Percentiles rank a stretch among this genome's conserved stretches.
These are phyloP conservation scores for Mortierella sp. DNA, from an alignment of 371 early-diverging fungal genomes.

Conservation along the genomic window DNA sequence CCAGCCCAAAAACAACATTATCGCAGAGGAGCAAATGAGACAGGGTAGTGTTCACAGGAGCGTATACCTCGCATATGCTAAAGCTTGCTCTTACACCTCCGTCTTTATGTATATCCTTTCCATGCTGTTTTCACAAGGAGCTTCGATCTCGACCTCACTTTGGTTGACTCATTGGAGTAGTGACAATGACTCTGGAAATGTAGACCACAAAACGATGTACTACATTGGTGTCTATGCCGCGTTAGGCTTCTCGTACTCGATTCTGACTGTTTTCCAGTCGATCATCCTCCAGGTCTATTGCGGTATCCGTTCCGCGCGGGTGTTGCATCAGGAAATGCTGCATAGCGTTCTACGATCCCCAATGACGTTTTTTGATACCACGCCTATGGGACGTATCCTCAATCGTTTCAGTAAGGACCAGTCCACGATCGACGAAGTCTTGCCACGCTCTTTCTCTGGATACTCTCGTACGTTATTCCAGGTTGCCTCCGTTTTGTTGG, in stretches of 20 bases:
- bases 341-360: conserved; percentile 73
- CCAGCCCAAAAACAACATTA: conserved; percentile 52
- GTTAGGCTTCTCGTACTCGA: conserved; percentile 78
- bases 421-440: conserved; percentile 84
- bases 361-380: conserved; percentile 91
- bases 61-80: conserved; percentile 84
- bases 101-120: conserved; percentile 70
- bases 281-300: conserved; percentile 86
- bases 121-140: conserved; percentile 69
- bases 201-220: conserved; percentile 60
- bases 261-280: conserved; percentile 78
- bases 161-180: conserved; percentile 85
- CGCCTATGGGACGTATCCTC: conserved; percentile 89
- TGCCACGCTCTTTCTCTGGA: conserved; percentile 74
- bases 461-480: conserved; percentile 67
- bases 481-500: conserved; percentile 69
- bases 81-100: conserved; percentile 74
- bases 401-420: conserved; percentile 93
- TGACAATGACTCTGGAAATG: conserved; percentile 58
- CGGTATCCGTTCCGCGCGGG: conserved; percentile 80
- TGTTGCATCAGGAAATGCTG: conserved; percentile 73
- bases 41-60: conserved; percentile 81
- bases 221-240: conserved; percentile 86
- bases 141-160: conserved; percentile 57
- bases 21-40: conserved; percentile 71